These are phyloP conservation scores for Alloascoidea africana DNA, from an alignment of 805 yeast genomes.

Conservation along the genomic window DNA sequence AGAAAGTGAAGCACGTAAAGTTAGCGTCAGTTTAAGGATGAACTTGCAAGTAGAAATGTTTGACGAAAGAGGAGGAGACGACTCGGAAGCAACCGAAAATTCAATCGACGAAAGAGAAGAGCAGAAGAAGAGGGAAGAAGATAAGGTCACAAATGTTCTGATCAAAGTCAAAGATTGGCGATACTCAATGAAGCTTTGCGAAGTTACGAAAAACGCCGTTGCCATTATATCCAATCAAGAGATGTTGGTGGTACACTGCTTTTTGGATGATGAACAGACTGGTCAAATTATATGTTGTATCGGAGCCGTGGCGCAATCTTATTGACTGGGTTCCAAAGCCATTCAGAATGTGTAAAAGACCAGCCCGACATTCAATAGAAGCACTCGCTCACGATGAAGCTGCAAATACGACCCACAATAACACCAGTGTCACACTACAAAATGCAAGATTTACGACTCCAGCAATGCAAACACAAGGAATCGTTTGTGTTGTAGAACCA, in stretches of 20 bases:
- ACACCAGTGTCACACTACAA: no score
- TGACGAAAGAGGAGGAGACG: not conserved
- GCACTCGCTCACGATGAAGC: no score
- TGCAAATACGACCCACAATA: no score
- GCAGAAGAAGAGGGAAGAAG: slow-evolving; percentile 7
- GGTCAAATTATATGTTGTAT: slow-evolving; percentile 55
- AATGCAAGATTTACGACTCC: no score
- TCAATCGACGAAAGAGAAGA: slow-evolving; percentile 2
- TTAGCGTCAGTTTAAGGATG: not conserved
- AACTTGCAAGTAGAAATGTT: not conserved
- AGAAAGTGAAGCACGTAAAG: not conserved
- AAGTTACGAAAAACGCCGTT: slow-evolving; percentile 44
- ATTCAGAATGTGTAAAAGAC: no score
- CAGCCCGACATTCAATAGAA: no score
- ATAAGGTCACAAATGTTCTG: slow-evolving; percentile 23
- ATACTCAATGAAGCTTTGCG: slow-evolving; percentile 43
- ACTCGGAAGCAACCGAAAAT: not conserved
- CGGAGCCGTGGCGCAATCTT: no score
- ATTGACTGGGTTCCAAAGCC: no score
- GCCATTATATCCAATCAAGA: slow-evolving; percentile 41
- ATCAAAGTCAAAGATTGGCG: slow-evolving; percentile 55
- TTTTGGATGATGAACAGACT: slow-evolving; percentile 45
- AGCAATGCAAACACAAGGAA: no score
- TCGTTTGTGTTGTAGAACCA: no score
- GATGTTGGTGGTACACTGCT: slow-evolving; percentile 51